Conservation (phyloP, 2,329 filamentous ascomycete species). For the Ascomycota sp. region DNA sequence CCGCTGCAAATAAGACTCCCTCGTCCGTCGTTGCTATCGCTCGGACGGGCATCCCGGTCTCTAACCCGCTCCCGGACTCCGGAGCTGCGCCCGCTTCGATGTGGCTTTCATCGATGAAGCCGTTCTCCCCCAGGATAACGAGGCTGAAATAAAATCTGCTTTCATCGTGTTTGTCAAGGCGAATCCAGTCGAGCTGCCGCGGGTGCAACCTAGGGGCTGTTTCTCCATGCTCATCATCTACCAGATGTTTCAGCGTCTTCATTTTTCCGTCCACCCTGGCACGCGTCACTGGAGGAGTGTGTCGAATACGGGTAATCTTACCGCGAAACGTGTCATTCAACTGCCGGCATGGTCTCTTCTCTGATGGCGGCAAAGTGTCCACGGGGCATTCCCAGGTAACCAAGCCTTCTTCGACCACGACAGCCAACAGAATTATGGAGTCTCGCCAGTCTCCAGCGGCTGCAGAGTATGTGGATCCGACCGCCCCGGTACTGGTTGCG, state of each 20-base stretch:
- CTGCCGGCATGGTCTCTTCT: constrained; percentile 3
- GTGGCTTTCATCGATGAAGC: constrained; percentile 3
- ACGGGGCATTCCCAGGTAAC: constrained; percentile 5
- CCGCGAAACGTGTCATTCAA: constrained; percentile 3
- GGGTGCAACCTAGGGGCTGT: constrained; percentile 1
- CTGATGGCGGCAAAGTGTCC: constrained; percentile 3
- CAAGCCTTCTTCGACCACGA: constrained; percentile 3
- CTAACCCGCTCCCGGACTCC: constrained; percentile 1
- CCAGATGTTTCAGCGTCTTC: neutral
- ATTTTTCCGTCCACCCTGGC: no score
- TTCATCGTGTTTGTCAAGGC: neutral
- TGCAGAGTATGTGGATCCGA: constrained; percentile 4
- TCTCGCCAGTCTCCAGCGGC: constrained; percentile 5
- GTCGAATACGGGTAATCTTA: no score
- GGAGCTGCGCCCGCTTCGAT: constrained; percentile 2
- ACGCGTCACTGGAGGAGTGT: no score
- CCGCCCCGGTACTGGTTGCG: constrained; percentile 2
- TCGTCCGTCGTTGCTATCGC: constrained; percentile 4
- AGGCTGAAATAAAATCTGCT: constrained; percentile 4
- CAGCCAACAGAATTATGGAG: constrained; percentile 3
- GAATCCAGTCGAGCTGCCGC: constrained; percentile 5
- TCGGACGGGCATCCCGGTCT: constrained; percentile 1
- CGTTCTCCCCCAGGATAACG: constrained; percentile 2
- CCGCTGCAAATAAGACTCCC: constrained; percentile 5
- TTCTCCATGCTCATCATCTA: constrained; percentile 3